phyloP scores from a whole-genome alignment of 2,329 filamentous ascomycete genomes.

The Metarhizium album region DNA sequence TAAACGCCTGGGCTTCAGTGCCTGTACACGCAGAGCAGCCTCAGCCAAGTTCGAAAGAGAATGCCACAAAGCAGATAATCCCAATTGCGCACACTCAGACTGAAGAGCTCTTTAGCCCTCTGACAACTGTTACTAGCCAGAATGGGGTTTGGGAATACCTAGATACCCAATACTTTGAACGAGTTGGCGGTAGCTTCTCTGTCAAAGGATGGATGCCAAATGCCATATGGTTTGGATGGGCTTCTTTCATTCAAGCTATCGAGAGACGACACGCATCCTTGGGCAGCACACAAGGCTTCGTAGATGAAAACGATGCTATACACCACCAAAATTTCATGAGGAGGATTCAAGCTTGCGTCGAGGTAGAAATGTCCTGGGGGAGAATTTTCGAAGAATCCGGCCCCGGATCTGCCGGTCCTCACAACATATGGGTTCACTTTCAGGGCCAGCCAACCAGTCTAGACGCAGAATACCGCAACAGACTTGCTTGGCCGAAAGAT shows the following conservation, averaged over 20 bases:
- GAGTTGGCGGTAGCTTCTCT: slow-evolving; percentile 27
- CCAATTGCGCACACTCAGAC: neutral
- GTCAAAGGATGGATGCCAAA: slow-evolving; percentile 34
- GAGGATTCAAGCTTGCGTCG: slow-evolving; percentile 28
- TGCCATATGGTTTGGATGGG: slow-evolving; percentile 24
- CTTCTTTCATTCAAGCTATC: slow-evolving; percentile 17
- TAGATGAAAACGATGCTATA: slow-evolving; percentile 1
- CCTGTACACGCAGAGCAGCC: neutral
- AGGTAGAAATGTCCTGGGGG: slow-evolving; percentile 34
- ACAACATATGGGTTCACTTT: slow-evolving; percentile 23
- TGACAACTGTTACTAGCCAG: slow-evolving; percentile 13
- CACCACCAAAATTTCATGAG: slow-evolving; percentile 14
- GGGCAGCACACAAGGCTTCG: slow-evolving; percentile 7
- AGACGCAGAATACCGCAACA: neutral
- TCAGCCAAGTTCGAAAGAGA: neutral
- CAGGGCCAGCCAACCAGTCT: slow-evolving; percentile 7
- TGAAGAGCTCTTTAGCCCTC: neutral
- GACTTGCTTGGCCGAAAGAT: slow-evolving; percentile 15
- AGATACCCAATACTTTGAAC: slow-evolving; percentile 24
- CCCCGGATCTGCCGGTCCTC: slow-evolving; percentile 17
- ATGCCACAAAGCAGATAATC: neutral
- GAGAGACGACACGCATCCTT: slow-evolving; percentile 15
- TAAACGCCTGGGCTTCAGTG: neutral
- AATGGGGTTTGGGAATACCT: slow-evolving; percentile 23
- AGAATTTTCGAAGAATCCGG: slow-evolving; percentile 14